Evolutionary conservation across 306 rosid genomes (phyloP).

Genomic region (Rosa lucieae): DNA sequence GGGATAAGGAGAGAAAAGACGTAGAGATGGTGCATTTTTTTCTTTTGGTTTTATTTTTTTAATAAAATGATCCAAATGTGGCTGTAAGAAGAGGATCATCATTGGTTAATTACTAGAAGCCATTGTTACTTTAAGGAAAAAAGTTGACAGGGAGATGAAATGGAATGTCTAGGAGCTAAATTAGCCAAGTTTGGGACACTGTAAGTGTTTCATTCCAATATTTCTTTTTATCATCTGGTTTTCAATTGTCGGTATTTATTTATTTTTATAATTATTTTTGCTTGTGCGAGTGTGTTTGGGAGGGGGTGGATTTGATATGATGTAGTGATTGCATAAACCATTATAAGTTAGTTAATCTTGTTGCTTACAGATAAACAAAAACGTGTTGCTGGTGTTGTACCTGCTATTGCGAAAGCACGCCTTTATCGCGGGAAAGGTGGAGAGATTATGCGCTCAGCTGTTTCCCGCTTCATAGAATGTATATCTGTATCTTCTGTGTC

Average conservation of each 20-base stretch:
- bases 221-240: neutral
- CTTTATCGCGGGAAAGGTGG: conserved; percentile 99
- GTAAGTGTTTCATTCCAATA: neutral
- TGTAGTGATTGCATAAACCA: conserved; percentile 19
- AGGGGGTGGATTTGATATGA: neutral
- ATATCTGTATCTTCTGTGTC: conserved; percentile 56
- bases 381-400: conserved; percentile 71
- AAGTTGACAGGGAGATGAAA: neutral
- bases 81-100: neutral
- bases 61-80: neutral
- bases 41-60: neutral
- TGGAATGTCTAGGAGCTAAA: neutral
- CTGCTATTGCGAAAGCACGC: conserved; percentile 87
- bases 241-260: neutral
- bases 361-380: conserved; percentile 65
- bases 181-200: neutral
- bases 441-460: conserved; percentile 95
- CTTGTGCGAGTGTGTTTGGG: neutral
- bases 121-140: neutral
- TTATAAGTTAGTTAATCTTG: conserved; percentile 23
- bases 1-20: neutral
- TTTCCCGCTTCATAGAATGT: conserved; percentile 85
- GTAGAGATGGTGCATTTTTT: neutral
- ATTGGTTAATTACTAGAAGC: neutral
- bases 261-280: neutral